Conservation (phyloP, 129 eudicot genomes). For the Apium graveolens region DNA sequence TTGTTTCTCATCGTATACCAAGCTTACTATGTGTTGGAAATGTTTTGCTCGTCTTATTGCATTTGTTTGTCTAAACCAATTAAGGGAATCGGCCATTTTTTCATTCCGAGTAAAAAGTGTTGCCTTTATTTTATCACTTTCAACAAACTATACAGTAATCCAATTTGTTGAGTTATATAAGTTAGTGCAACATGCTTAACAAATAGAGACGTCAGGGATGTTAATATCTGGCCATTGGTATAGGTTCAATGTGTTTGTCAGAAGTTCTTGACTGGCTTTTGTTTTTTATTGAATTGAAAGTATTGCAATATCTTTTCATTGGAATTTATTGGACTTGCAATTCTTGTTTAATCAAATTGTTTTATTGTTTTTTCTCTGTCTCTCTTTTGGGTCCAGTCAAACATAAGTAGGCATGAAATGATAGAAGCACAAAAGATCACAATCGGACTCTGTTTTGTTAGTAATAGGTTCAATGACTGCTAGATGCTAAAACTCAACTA, state of each 20-base stretch:
- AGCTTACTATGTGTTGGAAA: no score
- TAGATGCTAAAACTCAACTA: no score
- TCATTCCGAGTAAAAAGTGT: background rate
- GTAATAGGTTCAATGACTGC: no score
- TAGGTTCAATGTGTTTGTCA: background rate
- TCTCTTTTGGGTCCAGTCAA: background rate
- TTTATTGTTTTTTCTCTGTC: background rate
- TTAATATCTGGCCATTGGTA: background rate
- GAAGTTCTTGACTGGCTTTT: no score
- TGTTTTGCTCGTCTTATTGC: background rate
- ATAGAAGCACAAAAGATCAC: no score
- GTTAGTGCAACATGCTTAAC: background rate
- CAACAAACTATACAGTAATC: background rate
- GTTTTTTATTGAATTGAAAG: background rate
- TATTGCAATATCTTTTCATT: background rate
- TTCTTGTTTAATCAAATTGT: background rate
- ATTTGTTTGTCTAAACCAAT: background rate
- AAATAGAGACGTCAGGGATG: background rate
- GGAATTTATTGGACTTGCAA: background rate
- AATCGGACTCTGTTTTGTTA: no score
- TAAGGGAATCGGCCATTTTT: background rate
- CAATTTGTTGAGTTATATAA: background rate
- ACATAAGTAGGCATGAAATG: background rate
- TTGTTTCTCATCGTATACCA: no score
- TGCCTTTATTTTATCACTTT: background rate